Conservation (phyloP, 441 rosid species). For the Erodium texanum region DNA sequence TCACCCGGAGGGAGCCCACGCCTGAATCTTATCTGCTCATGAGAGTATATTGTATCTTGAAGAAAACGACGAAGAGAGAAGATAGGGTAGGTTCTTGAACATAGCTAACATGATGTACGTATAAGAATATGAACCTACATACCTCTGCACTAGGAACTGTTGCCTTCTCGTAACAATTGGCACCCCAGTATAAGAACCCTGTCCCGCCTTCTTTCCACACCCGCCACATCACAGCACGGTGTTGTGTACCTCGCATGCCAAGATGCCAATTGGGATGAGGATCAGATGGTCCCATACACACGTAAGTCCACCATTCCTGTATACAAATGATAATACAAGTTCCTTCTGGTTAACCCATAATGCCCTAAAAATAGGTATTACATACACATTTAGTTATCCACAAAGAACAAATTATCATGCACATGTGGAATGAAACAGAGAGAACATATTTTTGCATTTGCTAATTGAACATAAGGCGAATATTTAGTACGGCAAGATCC, state of each 20-base stretch:
- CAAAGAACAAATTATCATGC: background rate
- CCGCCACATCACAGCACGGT: constrained; percentile 96
- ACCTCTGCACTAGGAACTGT: constrained; percentile 91
- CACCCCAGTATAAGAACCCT: constrained; percentile 95
- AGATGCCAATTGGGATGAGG: constrained; percentile 98
- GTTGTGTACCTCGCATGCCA: constrained; percentile 97
- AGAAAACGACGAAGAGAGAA: background rate
- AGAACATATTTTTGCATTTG: too few species aligned
- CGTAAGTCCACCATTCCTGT: constrained; percentile 98
- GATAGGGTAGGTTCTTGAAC: background rate
- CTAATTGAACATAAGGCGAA: too few species aligned
- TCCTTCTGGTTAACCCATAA: constrained; percentile 1
- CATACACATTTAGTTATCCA: background rate
- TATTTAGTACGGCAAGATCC: too few species aligned
- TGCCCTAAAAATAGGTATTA: background rate
- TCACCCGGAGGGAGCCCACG: constrained; percentile 93
- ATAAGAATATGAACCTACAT: constrained; percentile 1
- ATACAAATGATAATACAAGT: constrained; percentile 13
- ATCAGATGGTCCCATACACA: constrained; percentile 95
- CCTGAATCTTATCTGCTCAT: constrained; percentile 66
- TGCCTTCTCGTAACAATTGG: constrained; percentile 93
- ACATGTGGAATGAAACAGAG: background rate
- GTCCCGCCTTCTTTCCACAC: constrained; percentile 99
- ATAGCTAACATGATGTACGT: background rate
- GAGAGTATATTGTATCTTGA: background rate